These are phyloP conservation scores for Mariannaea sp. DNA, from an alignment of 2,329 filamentous ascomycete genomes.

Conservation along the genomic window DNA sequence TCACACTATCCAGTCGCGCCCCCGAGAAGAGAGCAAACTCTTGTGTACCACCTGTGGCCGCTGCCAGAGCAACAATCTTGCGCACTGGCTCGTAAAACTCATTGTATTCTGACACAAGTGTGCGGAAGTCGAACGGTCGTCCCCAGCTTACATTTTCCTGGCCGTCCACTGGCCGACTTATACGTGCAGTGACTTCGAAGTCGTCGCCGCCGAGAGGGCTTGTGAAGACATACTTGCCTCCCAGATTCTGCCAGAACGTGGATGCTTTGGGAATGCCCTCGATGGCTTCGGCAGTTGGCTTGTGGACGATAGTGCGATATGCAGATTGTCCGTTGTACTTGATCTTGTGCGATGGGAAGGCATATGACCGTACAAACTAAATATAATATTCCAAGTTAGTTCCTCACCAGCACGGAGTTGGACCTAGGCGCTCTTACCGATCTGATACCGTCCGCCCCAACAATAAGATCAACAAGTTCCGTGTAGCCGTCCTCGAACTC, in stretches of 20 bases:
- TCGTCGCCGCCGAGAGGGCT: constrained; percentile 42
- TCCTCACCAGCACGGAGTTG: no score
- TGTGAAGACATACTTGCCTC: constrained; percentile 41
- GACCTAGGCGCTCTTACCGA: constrained; percentile 45
- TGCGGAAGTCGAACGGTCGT: constrained; percentile 28
- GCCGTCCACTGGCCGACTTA: constrained; percentile 23
- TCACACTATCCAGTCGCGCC: constrained; percentile 36
- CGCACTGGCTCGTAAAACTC: constrained; percentile 41
- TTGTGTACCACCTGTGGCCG: constrained; percentile 34
- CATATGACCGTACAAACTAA: constrained; percentile 48
- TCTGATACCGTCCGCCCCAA: constrained; percentile 59
- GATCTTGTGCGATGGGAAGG: constrained; percentile 49
- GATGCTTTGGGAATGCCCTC: constrained; percentile 38
- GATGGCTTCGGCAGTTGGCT: constrained; percentile 32
- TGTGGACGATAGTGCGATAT: constrained; percentile 41
- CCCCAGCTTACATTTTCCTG: constrained; percentile 41
- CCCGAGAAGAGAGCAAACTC: constrained; percentile 41
- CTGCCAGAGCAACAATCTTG: constrained; percentile 35
- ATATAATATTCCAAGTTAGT: no score
- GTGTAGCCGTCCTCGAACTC: constrained; percentile 50
- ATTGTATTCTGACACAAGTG: constrained; percentile 32
- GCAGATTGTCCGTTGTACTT: constrained; percentile 48
- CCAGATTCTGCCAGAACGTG: constrained; percentile 42
- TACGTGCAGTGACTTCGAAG: constrained; percentile 41
- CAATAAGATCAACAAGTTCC: constrained; percentile 51